Conservation (phyloP, 2,329 filamentous ascomycete species). For the Nemania abortiva region DNA sequence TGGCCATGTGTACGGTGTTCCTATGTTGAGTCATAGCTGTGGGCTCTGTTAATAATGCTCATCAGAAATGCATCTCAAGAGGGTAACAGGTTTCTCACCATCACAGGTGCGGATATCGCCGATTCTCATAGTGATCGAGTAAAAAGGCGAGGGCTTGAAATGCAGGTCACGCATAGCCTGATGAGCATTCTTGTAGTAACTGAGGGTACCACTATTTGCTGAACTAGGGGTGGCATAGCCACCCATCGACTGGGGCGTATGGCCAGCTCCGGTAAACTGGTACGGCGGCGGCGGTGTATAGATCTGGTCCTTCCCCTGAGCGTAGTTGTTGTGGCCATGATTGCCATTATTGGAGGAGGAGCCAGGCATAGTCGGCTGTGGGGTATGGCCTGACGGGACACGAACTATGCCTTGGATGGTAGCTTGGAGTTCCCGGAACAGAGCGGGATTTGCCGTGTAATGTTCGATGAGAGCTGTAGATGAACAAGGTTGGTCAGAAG, state of each 20-base stretch:
- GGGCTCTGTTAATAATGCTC: slow-evolving; percentile 33
- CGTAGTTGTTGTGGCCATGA: slow-evolving; percentile 15
- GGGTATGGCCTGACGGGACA: slow-evolving; percentile 13
- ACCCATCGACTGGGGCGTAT: slow-evolving; percentile 26
- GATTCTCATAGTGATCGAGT: slow-evolving; percentile 74
- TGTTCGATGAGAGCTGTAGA: slow-evolving; percentile 33
- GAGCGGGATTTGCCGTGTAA: slow-evolving; percentile 19
- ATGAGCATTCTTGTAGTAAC: slow-evolving; percentile 34
- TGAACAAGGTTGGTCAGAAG: slow-evolving; percentile 15
- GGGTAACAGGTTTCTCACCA: slow-evolving; percentile 63
- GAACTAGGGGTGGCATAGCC: slow-evolving; percentile 36
- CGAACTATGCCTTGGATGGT: slow-evolving; percentile 29
- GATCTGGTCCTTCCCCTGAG: slow-evolving; percentile 13
- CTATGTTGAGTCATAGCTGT: slow-evolving; percentile 68
- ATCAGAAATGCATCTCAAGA: neutral
- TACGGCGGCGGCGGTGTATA: slow-evolving; percentile 20
- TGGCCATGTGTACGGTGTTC: slow-evolving; percentile 60
- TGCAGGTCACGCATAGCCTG: slow-evolving; percentile 40
- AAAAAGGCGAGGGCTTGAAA: slow-evolving; percentile 86
- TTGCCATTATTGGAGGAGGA: slow-evolving; percentile 11
- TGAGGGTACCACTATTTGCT: slow-evolving; percentile 29
- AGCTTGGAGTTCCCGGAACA: slow-evolving; percentile 30
- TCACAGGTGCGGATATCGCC: slow-evolving; percentile 77
- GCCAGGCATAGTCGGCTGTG: slow-evolving; percentile 32
- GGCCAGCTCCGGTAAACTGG: slow-evolving; percentile 24